Evolutionary conservation across 257 asterid genomes (phyloP).

Genomic region (Solanum medicagineum): DNA sequence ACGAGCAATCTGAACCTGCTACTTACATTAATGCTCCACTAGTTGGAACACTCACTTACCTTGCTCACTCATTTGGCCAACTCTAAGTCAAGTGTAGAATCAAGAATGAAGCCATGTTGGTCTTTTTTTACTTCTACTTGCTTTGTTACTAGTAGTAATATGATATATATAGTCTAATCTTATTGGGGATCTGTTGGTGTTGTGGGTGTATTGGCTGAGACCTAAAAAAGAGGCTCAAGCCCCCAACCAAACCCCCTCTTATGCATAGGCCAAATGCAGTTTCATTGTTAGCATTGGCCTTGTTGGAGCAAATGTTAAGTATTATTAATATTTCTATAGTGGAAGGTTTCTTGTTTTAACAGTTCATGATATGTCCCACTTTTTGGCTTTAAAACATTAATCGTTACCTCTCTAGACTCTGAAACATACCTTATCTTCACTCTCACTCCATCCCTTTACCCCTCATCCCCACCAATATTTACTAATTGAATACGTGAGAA

Average conservation of each 20-base stretch:
- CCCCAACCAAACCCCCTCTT: not conserved
- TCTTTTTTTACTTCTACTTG: not conserved
- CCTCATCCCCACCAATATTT: too few species aligned
- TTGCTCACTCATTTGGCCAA: conserved; percentile 94
- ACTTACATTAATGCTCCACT: conserved; percentile 94
- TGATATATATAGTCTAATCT: not conserved
- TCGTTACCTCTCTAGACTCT: too few species aligned
- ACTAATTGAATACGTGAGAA: too few species aligned
- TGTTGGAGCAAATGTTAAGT: not conserved
- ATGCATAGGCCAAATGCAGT: not conserved
- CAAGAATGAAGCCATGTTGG: not conserved
- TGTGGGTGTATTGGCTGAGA: conserved; percentile 1
- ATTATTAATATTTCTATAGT: not conserved
- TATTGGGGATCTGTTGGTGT: not conserved
- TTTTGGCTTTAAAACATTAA: too few species aligned
- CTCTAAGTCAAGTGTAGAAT: conserved; percentile 18
- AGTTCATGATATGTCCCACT: not conserved
- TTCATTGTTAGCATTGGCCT: not conserved
- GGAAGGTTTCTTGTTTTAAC: not conserved
- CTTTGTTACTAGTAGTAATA: not conserved
- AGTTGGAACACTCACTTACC: conserved; percentile 73
- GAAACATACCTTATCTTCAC: too few species aligned
- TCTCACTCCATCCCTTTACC: too few species aligned
- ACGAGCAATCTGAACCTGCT: conserved; percentile 94
- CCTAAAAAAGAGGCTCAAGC: conserved; percentile 10